phyloP scores from a whole-genome alignment of 805 yeast species.

The Hanseniaspora thailandica region DNA sequence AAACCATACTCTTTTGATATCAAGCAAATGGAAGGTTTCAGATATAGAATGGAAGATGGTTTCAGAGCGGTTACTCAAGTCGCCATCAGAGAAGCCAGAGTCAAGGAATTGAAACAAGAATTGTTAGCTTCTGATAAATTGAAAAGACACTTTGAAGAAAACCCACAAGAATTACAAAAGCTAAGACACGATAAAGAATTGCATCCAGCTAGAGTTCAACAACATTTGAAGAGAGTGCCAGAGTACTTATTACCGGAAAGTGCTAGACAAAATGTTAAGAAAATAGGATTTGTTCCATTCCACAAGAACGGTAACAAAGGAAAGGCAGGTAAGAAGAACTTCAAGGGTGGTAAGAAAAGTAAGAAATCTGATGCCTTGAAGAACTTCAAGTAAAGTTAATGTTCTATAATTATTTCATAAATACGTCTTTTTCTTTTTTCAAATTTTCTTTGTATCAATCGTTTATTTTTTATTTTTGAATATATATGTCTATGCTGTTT shows the following conservation, averaged over 20 bases:
- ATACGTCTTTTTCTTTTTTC: background rate
- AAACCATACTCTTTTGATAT: slow-evolving; percentile 84
- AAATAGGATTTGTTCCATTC: slow-evolving; percentile 64
- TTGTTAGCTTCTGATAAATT: slow-evolving; percentile 77
- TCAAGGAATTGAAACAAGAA: slow-evolving; percentile 78
- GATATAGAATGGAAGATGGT: slow-evolving; percentile 94
- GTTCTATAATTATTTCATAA: background rate
- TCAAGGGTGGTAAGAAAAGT: slow-evolving; percentile 28
- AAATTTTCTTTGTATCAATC: too few species aligned
- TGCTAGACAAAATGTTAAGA: slow-evolving; percentile 46
- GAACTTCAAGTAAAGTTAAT: slow-evolving; percentile 35
- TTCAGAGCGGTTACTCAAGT: slow-evolving; percentile 86
- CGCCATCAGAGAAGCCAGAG: slow-evolving; percentile 84
- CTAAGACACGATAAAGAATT: slow-evolving; percentile 86
- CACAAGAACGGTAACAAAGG: slow-evolving; percentile 34
- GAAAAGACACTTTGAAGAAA: slow-evolving; percentile 90
- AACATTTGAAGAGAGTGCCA: slow-evolving; percentile 84
- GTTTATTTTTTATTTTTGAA: too few species aligned
- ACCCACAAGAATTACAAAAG: slow-evolving; percentile 82
- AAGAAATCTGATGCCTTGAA: slow-evolving; percentile 57
- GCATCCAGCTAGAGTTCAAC: slow-evolving; percentile 70
- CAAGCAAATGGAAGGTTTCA: slow-evolving; percentile 86
- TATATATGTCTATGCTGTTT: background rate
- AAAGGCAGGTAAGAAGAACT: slow-evolving; percentile 36
- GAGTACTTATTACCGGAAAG: slow-evolving; percentile 77